A percentile compares a stretch with the other conserved stretches of the same genome.
phyloP scores from a whole-genome alignment of 176 grass and related monocot species.

The Avena insularis region DNA sequence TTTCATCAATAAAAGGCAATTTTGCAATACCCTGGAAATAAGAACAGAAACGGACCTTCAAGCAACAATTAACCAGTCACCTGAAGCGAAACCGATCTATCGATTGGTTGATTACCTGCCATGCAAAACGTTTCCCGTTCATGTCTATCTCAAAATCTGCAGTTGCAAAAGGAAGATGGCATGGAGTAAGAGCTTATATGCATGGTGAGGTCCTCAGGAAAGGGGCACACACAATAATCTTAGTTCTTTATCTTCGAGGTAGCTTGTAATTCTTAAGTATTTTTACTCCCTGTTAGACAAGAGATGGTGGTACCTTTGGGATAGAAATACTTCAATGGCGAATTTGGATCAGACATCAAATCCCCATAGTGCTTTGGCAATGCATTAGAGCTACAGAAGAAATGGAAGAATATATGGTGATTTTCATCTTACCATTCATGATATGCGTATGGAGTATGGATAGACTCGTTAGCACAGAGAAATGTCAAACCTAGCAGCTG shows the following conservation, averaged over 20 bases:
- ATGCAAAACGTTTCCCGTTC: constrained; percentile 98
- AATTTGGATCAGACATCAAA: constrained; percentile 82
- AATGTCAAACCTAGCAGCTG: constrained; percentile 82
- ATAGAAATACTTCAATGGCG: constrained; percentile 88
- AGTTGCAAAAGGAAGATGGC: constrained; percentile 38
- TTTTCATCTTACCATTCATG: constrained; percentile 39
- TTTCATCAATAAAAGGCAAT: constrained; percentile 97
- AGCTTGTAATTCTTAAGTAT: not conserved
- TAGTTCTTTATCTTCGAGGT: not conserved
- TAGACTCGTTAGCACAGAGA: constrained; percentile 37
- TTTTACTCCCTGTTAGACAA: constrained; percentile 3
- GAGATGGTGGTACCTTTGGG: constrained; percentile 69
- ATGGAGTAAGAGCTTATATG: constrained; percentile 29
- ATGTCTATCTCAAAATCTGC: constrained; percentile 99
- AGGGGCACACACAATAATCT: not conserved
- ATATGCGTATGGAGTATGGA: constrained; percentile 18
- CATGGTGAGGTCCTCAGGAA: constrained; percentile 16
- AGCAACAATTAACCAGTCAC: constrained; percentile 24
- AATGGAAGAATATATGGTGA: constrained; percentile 44
- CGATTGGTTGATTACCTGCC: constrained; percentile 73
- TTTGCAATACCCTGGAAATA: constrained; percentile 87
- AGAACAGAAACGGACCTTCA: constrained; percentile 41
- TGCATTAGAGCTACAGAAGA: constrained; percentile 78
- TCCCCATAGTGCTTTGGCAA: constrained; percentile 82
- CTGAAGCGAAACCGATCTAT: constrained; percentile 22